Evolutionary conservation across 2,329 filamentous ascomycete genomes (phyloP).

Genomic region (Nakataea oryzae): DNA sequence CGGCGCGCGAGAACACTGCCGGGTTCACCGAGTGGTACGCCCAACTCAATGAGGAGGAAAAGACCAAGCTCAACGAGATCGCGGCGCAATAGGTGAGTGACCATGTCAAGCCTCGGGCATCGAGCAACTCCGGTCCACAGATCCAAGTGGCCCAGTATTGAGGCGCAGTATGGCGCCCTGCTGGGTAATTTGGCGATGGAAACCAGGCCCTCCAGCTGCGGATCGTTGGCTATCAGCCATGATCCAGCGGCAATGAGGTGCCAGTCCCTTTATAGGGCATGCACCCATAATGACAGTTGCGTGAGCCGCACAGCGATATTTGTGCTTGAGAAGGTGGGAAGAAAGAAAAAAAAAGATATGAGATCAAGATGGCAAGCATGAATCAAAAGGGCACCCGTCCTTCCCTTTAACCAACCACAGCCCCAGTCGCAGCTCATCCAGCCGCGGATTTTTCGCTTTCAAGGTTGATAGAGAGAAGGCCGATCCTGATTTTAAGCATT

Average conservation of each 20-base stretch:
- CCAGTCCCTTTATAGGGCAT: not conserved
- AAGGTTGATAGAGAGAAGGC: not conserved
- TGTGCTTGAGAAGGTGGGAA: not conserved
- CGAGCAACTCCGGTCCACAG: not conserved
- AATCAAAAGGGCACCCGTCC: not conserved
- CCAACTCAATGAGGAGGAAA: slow-evolving; percentile 44
- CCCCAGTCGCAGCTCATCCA: not conserved
- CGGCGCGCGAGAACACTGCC: slow-evolving; percentile 44
- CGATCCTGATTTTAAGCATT: not conserved
- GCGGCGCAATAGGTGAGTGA: slow-evolving; percentile 18
- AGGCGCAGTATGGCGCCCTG: not conserved
- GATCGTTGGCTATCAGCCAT: not conserved
- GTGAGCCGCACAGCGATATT: not conserved
- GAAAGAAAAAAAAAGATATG: not conserved
- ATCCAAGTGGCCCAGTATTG: not conserved
- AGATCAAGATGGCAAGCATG: not conserved
- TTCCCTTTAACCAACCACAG: not conserved
- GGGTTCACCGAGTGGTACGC: slow-evolving; percentile 47
- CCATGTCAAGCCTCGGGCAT: not conserved
- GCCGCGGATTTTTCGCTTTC: not conserved
- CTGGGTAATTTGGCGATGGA: not conserved
- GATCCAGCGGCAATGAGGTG: no score
- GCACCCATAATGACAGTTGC: not conserved
- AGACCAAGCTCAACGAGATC: slow-evolving; percentile 43
- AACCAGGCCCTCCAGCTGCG: not conserved